These are phyloP conservation scores for Magnolia sinica DNA, from an alignment of 164 flowering plant genomes.

Conservation along the genomic window DNA sequence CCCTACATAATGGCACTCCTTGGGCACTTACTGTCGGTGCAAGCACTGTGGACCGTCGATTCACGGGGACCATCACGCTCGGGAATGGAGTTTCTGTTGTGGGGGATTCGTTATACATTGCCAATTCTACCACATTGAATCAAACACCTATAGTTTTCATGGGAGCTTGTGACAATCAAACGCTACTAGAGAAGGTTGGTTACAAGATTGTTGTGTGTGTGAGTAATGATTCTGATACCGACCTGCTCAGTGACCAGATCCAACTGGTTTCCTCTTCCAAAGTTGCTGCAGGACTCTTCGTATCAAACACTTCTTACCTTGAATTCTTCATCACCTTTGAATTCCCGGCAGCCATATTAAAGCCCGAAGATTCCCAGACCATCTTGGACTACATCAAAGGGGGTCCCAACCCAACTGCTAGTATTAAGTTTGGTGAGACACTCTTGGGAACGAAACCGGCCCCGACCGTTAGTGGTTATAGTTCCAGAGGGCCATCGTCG, in stretches of 20 bases:
- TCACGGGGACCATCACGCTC: constrained; percentile 36
- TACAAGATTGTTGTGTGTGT: constrained; percentile 25
- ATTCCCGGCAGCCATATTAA: constrained; percentile 40
- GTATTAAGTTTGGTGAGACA: constrained; percentile 34
- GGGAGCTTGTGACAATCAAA: constrained; percentile 2
- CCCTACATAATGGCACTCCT: constrained; percentile 61
- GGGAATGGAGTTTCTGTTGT: constrained; percentile 37
- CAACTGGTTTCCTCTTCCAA: constrained; percentile 12
- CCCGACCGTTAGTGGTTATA: constrained; percentile 50
- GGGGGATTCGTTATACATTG: constrained; percentile 45
- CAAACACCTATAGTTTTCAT: constrained; percentile 24
- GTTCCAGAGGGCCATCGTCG: constrained; percentile 41
- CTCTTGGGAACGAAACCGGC: constrained; percentile 40
- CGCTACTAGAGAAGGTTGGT: constrained; percentile 23
- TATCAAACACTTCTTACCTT: constrained; percentile 29
- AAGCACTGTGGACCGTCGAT: constrained; percentile 59
- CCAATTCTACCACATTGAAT: constrained; percentile 13
- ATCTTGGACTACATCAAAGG: constrained; percentile 33
- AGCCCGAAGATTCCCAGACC: constrained; percentile 24
- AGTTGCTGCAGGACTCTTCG: constrained; percentile 48
- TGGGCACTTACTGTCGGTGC: constrained; percentile 78
- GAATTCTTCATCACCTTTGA: constrained; percentile 21
- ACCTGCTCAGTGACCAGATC: constrained; percentile 27
- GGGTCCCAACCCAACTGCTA: constrained; percentile 28
- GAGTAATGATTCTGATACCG: neutral